Base-by-base conservation (phyloP, 441 rosid species). In the Croton setiger region DNA sequence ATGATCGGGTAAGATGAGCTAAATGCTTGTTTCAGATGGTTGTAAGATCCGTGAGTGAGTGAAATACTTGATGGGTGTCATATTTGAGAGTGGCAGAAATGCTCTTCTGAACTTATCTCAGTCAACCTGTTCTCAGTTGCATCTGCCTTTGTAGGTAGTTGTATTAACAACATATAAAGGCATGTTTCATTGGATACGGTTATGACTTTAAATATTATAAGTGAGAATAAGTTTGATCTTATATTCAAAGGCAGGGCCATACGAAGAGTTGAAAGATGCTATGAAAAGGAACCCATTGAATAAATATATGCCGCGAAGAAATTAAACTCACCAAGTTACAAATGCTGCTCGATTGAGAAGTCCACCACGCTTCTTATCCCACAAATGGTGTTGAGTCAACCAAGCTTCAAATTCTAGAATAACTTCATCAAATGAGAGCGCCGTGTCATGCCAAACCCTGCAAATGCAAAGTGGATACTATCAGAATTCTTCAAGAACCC, bases 371-470 rank as follows among this genome's bases (percentile, higher is more conserved):
- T 81, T 80, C 76, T 80, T 81, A 70, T 54, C 81, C 96, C 96
- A 91, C 76, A 91, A 75, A 66, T 62, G 60, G 79, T 88, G 95
- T 53, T 80, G 74, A 67, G 60, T 78, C 83, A 94, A 80, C 97
- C 98, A 94, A 66, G 75, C 81, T 82, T 94, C 98, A 83, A 94
- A 94, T 68, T 91, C 86, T 39, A 80, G 81, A 72, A 89, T 75
- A 73, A 86, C 96, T 75, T 87, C 95, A 72, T 70, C 75, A 80
- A 94, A 94, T 67, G 93, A 84, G 65, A 87, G 74, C 72, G 98
- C 96, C 13, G 96, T 94, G 73, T 89, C 97, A 79, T 94, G 97
- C 98, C 96, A 94, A 48, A 94, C 96, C 23, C 98, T 94, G 86
- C 77, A 73, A 84, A 78, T 70, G 55, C 39, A 65, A 27, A 59